phyloP scores from a whole-genome alignment of 2,329 filamentous ascomycete genomes.

The Claviceps arundinis region DNA sequence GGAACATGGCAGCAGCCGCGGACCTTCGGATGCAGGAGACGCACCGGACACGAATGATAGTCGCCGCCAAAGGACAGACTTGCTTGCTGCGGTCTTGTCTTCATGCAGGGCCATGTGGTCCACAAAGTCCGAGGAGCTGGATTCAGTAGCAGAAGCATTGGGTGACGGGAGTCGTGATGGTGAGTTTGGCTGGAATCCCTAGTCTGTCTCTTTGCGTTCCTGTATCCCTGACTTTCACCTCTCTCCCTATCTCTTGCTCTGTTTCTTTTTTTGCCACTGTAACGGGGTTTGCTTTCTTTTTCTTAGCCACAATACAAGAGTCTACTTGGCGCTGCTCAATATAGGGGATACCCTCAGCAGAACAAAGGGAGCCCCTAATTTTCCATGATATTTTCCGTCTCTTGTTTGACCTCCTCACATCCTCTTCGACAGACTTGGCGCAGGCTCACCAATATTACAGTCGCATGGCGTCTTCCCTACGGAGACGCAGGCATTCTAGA shows the following conservation, averaged over 20 bases:
- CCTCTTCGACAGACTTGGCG: neutral
- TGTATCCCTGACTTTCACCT: neutral
- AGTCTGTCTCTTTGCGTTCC: neutral
- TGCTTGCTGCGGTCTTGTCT: slow-evolving; percentile 25
- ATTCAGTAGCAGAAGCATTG: slow-evolving; percentile 35
- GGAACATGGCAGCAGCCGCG: slow-evolving; percentile 17
- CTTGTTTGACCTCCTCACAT: neutral
- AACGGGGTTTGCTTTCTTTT: neutral
- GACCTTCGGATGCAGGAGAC: slow-evolving; percentile 15
- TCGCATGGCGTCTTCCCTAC: slow-evolving; percentile 41
- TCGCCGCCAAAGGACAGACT: slow-evolving; percentile 13
- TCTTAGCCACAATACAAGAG: neutral
- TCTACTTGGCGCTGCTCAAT: no score
- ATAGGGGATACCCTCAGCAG: neutral
- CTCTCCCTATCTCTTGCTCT: neutral
- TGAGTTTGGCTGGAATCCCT: slow-evolving; percentile 19
- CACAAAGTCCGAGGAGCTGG: slow-evolving; percentile 27
- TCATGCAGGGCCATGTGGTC: slow-evolving; percentile 27
- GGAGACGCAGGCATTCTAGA: slow-evolving; percentile 45
- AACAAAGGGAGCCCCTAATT: neutral
- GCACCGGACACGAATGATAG: slow-evolving; percentile 11
- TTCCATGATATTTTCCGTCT: neutral
- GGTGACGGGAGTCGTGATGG: slow-evolving; percentile 43
- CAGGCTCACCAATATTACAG: slow-evolving; percentile 20
- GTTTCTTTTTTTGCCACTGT: neutral